Base-by-base conservation (phyloP, 331 rosid species). In the Spiraea crenata region DNA sequence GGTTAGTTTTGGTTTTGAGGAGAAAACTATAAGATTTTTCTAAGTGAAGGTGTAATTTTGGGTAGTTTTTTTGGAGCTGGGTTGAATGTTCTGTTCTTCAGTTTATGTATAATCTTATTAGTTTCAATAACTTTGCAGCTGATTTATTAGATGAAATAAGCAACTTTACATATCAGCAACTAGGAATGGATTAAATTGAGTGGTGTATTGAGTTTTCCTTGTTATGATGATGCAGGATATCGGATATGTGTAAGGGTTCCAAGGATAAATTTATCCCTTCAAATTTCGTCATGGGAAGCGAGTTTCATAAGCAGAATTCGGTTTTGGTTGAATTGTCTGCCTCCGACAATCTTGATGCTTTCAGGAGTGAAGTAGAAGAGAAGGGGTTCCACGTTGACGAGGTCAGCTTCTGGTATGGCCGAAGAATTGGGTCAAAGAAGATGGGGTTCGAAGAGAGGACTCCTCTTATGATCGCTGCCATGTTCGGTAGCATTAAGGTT, bases 381-480 rank as follows among this genome's bases (percentile, higher is more conserved):
- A 88, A 70, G 71, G 96, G 91, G 47, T 60, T 83, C 45, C 82
- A 82, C 61, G 80, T 88, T 39, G 82, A 88, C 68, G 85, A 80
- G 51, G 82, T 85, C 5, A 82, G 91, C 46, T 78, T 81, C 63
- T 95, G 99, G 99, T 95, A 91, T 80, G 95, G 97, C 1, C 86
- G 99, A 78, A 82, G 89, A 73, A 82, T 95, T 46, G 97, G 97
- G 63, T 89, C 95, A 11, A 91, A 89, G 80, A 88, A 86, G 92
- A 95, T 95, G 95, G 97, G 90, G 6, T 83, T 79, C 10, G 99
- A 95, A 74, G 85, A 83, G 63, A 81, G 99, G 80, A 95, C 99
- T 2, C 90, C 97, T 1, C 90, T 95, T 48, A 89, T 91, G 97
- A 91, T 95, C 74, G 99, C 99, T 70, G 81, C 99, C 60, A 63